phyloP scores from a whole-genome alignment of 176 grass and related monocot genomes.

The Saccharum officinarum region DNA sequence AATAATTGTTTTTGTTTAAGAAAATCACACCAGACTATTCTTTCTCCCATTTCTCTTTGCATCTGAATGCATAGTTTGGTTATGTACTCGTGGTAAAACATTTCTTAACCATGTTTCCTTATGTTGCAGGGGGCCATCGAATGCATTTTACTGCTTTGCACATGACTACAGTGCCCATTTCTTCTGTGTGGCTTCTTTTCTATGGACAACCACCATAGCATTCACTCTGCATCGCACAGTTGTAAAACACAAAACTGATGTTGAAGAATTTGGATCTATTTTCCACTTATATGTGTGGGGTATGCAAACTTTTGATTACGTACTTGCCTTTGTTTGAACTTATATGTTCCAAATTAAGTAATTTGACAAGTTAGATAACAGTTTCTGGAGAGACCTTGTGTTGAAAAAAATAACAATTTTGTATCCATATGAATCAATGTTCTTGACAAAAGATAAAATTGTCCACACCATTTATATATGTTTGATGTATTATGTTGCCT shows the following conservation, averaged over 20 bases:
- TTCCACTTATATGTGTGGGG: constrained; percentile 99
- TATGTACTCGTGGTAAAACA: constrained; percentile 10
- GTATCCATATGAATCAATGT: constrained; percentile 13
- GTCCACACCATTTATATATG: neutral
- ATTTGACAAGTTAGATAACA: constrained; percentile 3
- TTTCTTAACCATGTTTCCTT: neutral
- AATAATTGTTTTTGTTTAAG: constrained; percentile 5
- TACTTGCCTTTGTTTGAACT: neutral
- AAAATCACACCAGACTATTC: constrained; percentile 12
- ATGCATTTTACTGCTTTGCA: constrained; percentile 91
- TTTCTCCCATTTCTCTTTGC: neutral
- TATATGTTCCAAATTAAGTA: constrained; percentile 20
- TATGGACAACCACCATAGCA: constrained; percentile 95
- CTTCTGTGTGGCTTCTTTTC: constrained; percentile 92
- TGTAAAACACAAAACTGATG: constrained; percentile 97
- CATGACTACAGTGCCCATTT: constrained; percentile 96
- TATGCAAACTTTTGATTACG: constrained; percentile 38
- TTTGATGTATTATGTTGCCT: constrained; percentile 14
- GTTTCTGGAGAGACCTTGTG: neutral
- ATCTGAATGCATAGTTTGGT: neutral
- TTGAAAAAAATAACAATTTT: neutral
- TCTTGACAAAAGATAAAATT: neutral
- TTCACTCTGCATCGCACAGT: constrained; percentile 95
- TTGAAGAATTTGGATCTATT: constrained; percentile 88
- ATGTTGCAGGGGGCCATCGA: constrained; percentile 74